phyloP scores from a whole-genome alignment of 2,329 filamentous ascomycete species.

The Fusarium torulosum region DNA sequence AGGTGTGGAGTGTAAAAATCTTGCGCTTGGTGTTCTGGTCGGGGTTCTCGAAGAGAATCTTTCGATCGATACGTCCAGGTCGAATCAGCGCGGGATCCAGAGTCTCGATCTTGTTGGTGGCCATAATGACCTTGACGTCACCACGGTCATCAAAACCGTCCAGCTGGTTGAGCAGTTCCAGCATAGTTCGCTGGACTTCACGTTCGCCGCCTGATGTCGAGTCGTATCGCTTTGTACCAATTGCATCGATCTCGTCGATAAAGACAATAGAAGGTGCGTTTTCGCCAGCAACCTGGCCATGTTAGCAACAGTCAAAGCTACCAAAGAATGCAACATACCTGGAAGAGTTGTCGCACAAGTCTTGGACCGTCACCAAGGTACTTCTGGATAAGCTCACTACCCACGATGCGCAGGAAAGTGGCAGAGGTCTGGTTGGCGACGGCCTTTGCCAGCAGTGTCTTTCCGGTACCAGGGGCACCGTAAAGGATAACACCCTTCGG shows the following conservation, averaged over 20 bases:
- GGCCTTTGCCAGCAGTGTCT: constrained; percentile 94
- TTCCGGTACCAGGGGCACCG: constrained; percentile 95
- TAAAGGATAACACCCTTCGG: constrained; percentile 99
- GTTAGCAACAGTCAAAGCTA: constrained; percentile 10
- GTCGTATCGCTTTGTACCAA: constrained; percentile 98
- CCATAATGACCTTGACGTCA: constrained; percentile 99
- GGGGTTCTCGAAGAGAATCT: constrained; percentile 82
- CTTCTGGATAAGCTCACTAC: constrained; percentile 97
- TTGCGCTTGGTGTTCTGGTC: constrained; percentile 93
- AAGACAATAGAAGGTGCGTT: constrained; percentile 98
- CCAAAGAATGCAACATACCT: constrained; percentile 61
- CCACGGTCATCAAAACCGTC: constrained; percentile 97
- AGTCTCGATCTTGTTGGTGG: constrained; percentile 99
- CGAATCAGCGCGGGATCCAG: constrained; percentile 96
- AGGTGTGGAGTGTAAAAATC: constrained; percentile 98
- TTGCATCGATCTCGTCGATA: constrained; percentile 99
- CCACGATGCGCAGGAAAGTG: constrained; percentile 96
- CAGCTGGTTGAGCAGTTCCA: constrained; percentile 13
- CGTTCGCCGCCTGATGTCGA: constrained; percentile 96
- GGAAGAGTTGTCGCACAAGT: constrained; percentile 95
- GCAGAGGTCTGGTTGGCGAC: constrained; percentile 99
- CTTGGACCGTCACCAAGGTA: constrained; percentile 96
- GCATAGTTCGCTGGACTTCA: constrained; percentile 81
- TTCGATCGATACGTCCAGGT: constrained; percentile 97
- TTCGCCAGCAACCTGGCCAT: constrained; percentile 83